These are phyloP conservation scores for Penicillium sp. DNA, from an alignment of 2,329 filamentous ascomycete species.

Conservation along the genomic window DNA sequence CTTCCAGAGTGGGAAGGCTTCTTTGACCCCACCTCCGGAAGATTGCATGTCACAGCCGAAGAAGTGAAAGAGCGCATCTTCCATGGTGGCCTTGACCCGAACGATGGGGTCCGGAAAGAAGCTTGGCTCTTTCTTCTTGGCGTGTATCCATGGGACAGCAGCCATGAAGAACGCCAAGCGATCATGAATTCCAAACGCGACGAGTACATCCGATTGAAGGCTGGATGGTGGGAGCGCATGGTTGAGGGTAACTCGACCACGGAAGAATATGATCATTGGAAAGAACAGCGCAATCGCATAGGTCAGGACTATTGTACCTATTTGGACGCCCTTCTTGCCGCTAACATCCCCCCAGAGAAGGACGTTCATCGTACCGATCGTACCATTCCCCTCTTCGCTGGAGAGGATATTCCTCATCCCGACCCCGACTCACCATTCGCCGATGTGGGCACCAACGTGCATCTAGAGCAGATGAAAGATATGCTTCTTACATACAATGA, in stretches of 20 bases:
- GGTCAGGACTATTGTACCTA: constrained; percentile 59
- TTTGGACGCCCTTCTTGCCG: constrained; percentile 3
- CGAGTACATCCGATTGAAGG: constrained; percentile 91
- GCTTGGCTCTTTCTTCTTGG: constrained; percentile 94
- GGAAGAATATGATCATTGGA: constrained; percentile 92
- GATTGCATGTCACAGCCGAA: constrained; percentile 74
- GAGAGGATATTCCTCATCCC: constrained; percentile 93
- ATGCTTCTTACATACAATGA: constrained; percentile 99
- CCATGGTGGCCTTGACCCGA: constrained; percentile 82
- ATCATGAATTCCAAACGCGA: constrained; percentile 83
- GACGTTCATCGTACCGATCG: constrained; percentile 97
- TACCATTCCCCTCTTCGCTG: constrained; percentile 88
- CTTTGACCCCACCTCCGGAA: constrained; percentile 74
- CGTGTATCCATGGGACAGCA: constrained; percentile 91
- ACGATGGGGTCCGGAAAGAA: constrained; percentile 92
- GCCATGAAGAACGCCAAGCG: constrained; percentile 76
- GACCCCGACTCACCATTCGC: constrained; percentile 95
- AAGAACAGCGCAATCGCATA: constrained; percentile 88
- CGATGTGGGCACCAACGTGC: constrained; percentile 88
- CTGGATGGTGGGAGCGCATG: constrained; percentile 92
- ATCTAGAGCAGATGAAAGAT: constrained; percentile 98
- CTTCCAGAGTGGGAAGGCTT: constrained; percentile 87
- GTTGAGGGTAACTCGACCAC: constrained; percentile 75
- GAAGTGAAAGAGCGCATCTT: constrained; percentile 98
- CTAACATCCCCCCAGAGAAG: constrained; percentile 69